phyloP scores from a whole-genome alignment of 192 early-diverging fungal genomes.

The Umbelopsis sp. region DNA sequence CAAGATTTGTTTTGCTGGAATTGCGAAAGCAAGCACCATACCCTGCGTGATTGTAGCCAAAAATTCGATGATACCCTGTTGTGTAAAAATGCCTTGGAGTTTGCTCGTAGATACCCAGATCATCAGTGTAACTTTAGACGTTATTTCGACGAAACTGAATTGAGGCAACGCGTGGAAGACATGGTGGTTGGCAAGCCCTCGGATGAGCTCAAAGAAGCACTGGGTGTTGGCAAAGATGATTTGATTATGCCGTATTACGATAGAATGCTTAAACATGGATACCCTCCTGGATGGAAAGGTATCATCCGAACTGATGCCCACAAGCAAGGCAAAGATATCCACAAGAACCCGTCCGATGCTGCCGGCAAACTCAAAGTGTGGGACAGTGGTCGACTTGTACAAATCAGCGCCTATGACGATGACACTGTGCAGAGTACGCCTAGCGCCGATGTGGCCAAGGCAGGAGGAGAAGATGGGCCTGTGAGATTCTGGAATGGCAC shows the following conservation, averaged over 20 bases:
- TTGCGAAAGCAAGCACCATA: conserved; percentile 5
- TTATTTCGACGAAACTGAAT: not conserved
- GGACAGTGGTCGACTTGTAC: conserved; percentile 7
- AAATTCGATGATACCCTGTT: not conserved
- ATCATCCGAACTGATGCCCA: not conserved
- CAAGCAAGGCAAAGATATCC: not conserved
- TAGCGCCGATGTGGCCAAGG: not conserved
- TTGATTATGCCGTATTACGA: conserved; percentile 18
- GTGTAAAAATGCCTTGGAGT: conserved; percentile 3
- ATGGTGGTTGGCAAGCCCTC: conserved; percentile 19
- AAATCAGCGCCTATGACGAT: conserved; percentile 5
- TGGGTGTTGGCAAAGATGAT: conserved; percentile 11
- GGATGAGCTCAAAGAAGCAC: conserved; percentile 16
- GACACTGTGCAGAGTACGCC: not conserved
- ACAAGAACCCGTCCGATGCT: not conserved
- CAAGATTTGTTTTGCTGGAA: conserved; percentile 16
- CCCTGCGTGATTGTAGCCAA: conserved; percentile 4
- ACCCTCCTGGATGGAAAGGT: conserved; percentile 23
- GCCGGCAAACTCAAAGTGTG: conserved; percentile 12
- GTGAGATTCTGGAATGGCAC: conserved; percentile 9
- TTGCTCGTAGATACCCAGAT: conserved; percentile 17
- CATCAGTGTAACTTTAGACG: conserved; percentile 21
- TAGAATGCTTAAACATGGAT: conserved; percentile 13
- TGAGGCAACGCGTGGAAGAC: not conserved
- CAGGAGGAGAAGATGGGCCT: conserved; percentile 5